Conservation (phyloP, 192 early-diverging fungal species). For the Coemansia reversa region DNA sequence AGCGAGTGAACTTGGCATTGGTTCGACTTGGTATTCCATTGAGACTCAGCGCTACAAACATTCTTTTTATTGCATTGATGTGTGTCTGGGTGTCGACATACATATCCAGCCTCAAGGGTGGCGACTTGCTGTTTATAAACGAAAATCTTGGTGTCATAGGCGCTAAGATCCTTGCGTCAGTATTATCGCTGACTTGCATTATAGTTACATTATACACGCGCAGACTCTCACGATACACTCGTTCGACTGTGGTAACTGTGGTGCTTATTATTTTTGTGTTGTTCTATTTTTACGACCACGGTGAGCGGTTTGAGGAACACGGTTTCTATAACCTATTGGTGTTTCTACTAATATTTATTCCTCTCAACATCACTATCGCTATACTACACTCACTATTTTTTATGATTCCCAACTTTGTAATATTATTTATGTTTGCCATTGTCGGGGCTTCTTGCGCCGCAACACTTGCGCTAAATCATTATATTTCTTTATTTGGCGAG, state of each 20-base stretch:
- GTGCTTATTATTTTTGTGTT: conserved; percentile 10
- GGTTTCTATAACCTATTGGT: conserved; percentile 61
- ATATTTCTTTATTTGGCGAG: conserved; percentile 42
- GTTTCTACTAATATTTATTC: conserved; percentile 54
- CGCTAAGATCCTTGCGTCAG: conserved; percentile 43
- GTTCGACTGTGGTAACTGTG: neutral
- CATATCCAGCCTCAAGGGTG: conserved; percentile 40
- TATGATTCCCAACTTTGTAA: conserved; percentile 34
- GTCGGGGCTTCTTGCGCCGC: conserved; percentile 7
- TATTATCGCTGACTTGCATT: conserved; percentile 45
- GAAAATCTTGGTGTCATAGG: conserved; percentile 54
- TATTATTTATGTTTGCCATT: conserved; percentile 13
- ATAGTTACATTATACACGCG: conserved; percentile 47
- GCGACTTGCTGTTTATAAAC: conserved; percentile 55
- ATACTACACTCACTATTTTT: conserved; percentile 35
- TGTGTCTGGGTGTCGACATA: conserved; percentile 10
- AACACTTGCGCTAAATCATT: conserved; percentile 35
- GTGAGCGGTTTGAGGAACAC: conserved; percentile 59
- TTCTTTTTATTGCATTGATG: conserved; percentile 5
- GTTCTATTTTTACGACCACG: conserved; percentile 59
- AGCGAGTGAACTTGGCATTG: too few species aligned
- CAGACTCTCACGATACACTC: conserved; percentile 40
- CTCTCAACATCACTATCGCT: conserved; percentile 52
- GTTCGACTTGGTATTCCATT: too few species aligned
- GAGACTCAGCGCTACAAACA: too few species aligned